Percentiles rank a stretch among this genome's conserved stretches.
Evolutionary conservation across 1,284 basidiomycete species (phyloP).

Genomic region (Fomitiporia mediterranea): DNA sequence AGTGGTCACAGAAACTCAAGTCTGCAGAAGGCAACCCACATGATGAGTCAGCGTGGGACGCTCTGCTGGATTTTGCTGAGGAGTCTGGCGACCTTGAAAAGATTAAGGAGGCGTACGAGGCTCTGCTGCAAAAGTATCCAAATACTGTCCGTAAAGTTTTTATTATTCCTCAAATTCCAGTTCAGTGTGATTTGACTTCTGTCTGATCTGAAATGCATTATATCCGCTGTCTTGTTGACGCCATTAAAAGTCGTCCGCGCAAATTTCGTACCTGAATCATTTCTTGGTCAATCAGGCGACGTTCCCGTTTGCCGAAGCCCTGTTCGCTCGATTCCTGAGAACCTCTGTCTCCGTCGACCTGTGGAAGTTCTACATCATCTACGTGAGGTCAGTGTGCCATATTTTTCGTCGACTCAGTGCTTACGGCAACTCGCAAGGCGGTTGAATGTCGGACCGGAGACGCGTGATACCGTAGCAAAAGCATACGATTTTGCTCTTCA

Average conservation of each 20-base stretch:
- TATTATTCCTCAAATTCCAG: conserved; percentile 4
- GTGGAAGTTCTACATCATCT: conserved; percentile 83
- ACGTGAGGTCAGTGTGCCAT: conserved; percentile 58
- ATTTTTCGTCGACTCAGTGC: background rate
- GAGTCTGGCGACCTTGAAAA: conserved; percentile 61
- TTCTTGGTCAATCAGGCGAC: conserved; percentile 57
- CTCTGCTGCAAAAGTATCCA: conserved; percentile 70
- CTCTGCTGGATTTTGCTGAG: conserved; percentile 62
- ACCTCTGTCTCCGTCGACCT: conserved; percentile 81
- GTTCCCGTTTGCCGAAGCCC: conserved; percentile 67
- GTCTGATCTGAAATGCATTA: conserved; percentile 8
- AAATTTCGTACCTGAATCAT: conserved; percentile 80
- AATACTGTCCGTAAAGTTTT: conserved; percentile 58
- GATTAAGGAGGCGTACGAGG: conserved; percentile 69
- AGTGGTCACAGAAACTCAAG: conserved; percentile 44
- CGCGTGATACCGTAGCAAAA: conserved; percentile 74
- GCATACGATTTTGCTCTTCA: conserved; percentile 94
- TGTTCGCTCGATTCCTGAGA: conserved; percentile 81
- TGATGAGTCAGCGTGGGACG: conserved; percentile 66
- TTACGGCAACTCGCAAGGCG: conserved; percentile 36
- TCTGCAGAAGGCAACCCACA: conserved; percentile 49
- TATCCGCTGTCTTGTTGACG: too few relatives aligned
- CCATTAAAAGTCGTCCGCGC: conserved; percentile 61
- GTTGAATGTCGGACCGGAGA: conserved; percentile 49
- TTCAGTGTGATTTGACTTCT: background rate